These are phyloP conservation scores for Daldinia grandis DNA, from an alignment of 495 filamentous ascomycete species.

Conservation along the genomic window DNA sequence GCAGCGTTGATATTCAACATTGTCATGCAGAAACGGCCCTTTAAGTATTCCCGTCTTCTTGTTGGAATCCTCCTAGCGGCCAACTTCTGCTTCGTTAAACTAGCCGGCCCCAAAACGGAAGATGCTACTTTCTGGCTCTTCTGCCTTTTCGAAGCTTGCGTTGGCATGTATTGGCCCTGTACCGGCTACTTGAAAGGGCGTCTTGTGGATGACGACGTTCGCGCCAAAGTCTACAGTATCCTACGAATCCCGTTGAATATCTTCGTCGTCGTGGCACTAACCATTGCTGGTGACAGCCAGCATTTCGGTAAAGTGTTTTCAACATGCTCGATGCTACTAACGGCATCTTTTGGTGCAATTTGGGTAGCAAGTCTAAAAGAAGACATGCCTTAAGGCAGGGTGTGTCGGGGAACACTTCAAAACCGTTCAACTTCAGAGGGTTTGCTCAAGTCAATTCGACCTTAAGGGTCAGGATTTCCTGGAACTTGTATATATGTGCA, in stretches of 20 bases:
- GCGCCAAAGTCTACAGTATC: constrained; percentile 62
- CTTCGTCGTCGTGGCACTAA: constrained; percentile 60
- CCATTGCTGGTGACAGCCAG: constrained; percentile 53
- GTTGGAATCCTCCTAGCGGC: constrained; percentile 48
- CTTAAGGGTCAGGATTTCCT: not conserved
- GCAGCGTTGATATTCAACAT: constrained; percentile 57
- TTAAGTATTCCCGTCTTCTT: constrained; percentile 48
- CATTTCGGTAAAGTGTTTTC: constrained; percentile 47
- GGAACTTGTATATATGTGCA: not conserved
- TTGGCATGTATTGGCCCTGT: constrained; percentile 64
- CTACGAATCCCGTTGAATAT: constrained; percentile 61
- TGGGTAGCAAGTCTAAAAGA: constrained; percentile 42
- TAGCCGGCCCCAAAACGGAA: constrained; percentile 53
- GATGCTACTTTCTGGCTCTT: constrained; percentile 61
- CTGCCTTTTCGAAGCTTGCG: constrained; percentile 61
- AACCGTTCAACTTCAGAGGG: not conserved
- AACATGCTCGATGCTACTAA: constrained; percentile 49
- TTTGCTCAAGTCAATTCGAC: not conserved
- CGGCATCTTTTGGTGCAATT: constrained; percentile 42
- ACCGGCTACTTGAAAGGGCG: constrained; percentile 59
- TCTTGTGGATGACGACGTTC: constrained; percentile 58
- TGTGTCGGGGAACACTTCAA: not conserved
- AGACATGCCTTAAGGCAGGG: constrained; percentile 33
- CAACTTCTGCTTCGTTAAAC: constrained; percentile 50
- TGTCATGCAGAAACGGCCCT: constrained; percentile 41